A percentile compares a stretch with the other conserved stretches of the same genome.
Evolutionary conservation across 2,329 filamentous ascomycete species (phyloP).

Genomic region (Madurella fahalii): DNA sequence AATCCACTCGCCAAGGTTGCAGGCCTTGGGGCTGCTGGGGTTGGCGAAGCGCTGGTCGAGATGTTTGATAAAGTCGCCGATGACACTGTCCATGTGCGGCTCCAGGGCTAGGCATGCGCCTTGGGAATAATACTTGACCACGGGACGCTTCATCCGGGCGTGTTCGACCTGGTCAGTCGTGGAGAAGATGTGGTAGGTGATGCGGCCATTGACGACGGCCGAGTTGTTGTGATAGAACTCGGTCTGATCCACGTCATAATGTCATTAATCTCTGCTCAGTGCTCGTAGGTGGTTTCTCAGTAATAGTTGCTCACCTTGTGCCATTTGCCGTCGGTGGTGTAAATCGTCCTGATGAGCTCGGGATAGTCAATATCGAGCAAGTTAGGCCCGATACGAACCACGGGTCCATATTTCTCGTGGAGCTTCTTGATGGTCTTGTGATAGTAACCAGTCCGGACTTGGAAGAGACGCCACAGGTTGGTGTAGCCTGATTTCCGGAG

Average conservation of each 20-base stretch:
- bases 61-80: conserved; percentile 29
- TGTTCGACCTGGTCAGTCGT: conserved; percentile 32
- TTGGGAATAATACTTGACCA: conserved; percentile 35
- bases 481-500: conserved; percentile 27
- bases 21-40: conserved; percentile 21
- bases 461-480: conserved; percentile 32
- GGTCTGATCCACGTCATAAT: conserved; percentile 26
- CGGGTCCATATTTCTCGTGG: conserved; percentile 35
- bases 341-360: conserved; percentile 40
- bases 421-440: conserved; percentile 29
- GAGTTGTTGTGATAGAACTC: conserved; percentile 35
- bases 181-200: conserved; percentile 37
- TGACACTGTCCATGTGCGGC: conserved; percentile 29
- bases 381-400: conserved; percentile 39
- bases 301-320: conserved; percentile 21
- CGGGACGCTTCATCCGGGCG: conserved; percentile 34
- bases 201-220: conserved; percentile 31
- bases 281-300: background rate
- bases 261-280: background rate
- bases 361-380: conserved; percentile 50
- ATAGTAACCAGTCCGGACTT: conserved; percentile 22
- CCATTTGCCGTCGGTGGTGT: conserved; percentile 31
- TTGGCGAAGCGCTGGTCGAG: conserved; percentile 31
- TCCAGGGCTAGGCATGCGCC: conserved; percentile 27
- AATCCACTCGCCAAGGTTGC: conserved; percentile 39